Conservation (phyloP, 2,329 filamentous ascomycete species). For the Pezicula carpinea region DNA sequence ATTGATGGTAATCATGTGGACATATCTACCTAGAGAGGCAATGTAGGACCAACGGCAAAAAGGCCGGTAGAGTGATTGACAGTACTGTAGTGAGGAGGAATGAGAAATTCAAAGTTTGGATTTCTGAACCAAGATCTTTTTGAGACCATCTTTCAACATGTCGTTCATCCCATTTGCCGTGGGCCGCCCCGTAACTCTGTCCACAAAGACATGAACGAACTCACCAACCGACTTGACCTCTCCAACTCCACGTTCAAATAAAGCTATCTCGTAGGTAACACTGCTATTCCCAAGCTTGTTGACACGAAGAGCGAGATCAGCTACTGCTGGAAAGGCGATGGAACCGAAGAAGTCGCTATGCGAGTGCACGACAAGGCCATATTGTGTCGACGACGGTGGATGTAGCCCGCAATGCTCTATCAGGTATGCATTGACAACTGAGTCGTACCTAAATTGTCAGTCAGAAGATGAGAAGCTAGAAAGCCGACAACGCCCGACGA, state of each 20-base stretch:
- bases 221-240: constrained; percentile 79
- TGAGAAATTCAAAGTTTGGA: constrained; percentile 20
- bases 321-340: constrained; percentile 73
- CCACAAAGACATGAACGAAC: constrained; percentile 86
- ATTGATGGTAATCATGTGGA: too few species aligned
- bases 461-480: neutral
- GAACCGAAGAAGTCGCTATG: constrained; percentile 82
- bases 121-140: constrained; percentile 43
- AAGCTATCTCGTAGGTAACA: constrained; percentile 82
- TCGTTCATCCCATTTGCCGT: constrained; percentile 58
- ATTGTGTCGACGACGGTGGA: constrained; percentile 65
- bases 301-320: constrained; percentile 78
- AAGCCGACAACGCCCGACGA: neutral
- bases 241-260: constrained; percentile 73
- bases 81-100: neutral
- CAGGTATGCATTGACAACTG: constrained; percentile 83
- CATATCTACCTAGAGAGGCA: neutral
- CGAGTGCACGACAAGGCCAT: constrained; percentile 80
- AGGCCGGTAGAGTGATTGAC: neutral
- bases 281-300: constrained; percentile 81
- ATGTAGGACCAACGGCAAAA: neutral
- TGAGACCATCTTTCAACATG: constrained; percentile 53
- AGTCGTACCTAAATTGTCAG: constrained; percentile 63
- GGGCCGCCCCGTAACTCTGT: constrained; percentile 66
- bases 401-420: constrained; percentile 72